A percentile compares a stretch with the other conserved stretches of the same genome.
Conservation (phyloP, 2,329 filamentous ascomycete genomes). For the Microdochium trichocladiopsis region DNA sequence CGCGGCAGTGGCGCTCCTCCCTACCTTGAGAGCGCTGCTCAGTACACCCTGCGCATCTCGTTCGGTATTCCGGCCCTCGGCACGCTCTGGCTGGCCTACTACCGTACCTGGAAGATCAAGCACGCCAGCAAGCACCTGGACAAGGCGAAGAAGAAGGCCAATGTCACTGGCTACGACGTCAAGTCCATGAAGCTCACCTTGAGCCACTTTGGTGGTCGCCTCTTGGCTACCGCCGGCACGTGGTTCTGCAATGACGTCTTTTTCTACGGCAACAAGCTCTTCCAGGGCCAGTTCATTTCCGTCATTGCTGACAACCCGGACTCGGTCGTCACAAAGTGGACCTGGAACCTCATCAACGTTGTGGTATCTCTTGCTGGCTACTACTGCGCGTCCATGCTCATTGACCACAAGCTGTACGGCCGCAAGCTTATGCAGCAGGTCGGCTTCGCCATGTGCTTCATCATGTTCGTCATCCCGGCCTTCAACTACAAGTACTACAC, state of each 20-base stretch:
- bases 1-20: constrained; percentile 67
- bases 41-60: constrained; percentile 87
- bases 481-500: constrained; percentile 87
- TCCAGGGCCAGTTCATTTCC: constrained; percentile 81
- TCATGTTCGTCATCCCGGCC: constrained; percentile 86
- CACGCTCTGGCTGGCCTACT: constrained; percentile 92
- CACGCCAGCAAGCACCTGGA: constrained; percentile 77
- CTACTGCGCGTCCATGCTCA: constrained; percentile 81
- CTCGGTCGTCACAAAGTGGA: constrained; percentile 80
- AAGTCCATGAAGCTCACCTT: constrained; percentile 73
- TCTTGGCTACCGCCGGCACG: constrained; percentile 77
- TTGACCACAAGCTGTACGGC: constrained; percentile 95
- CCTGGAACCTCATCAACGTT: constrained; percentile 90
- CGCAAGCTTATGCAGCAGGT: constrained; percentile 95
- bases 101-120: constrained; percentile 92
- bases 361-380: constrained; percentile 81
- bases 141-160: constrained; percentile 74
- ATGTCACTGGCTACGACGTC: constrained; percentile 90
- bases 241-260: constrained; percentile 99
- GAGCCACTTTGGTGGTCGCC: constrained; percentile 75
- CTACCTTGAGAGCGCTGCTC: constrained; percentile 69
- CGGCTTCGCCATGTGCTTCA: constrained; percentile 87
- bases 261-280: constrained; percentile 99
- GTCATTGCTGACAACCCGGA: constrained; percentile 64
- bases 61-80: constrained; percentile 88